A percentile compares a stretch with the other conserved stretches of the same genome.
phyloP scores from a whole-genome alignment of 345 rosid genomes.

The Heritiera fomes region DNA sequence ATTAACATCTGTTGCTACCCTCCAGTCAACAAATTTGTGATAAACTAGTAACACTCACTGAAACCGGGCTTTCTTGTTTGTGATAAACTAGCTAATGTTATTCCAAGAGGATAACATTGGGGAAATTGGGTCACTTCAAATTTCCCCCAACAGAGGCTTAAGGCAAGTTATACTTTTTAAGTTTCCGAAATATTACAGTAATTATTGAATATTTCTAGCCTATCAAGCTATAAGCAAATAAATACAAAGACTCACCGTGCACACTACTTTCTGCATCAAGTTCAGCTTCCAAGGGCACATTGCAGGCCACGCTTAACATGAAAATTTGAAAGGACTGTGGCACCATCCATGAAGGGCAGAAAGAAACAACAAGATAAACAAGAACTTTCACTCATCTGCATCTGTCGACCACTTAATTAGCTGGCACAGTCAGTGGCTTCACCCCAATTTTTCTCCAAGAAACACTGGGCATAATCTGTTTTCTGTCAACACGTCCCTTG shows the following conservation, averaged over 20 bases:
- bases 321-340: neutral
- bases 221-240: neutral
- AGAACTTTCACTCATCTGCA: neutral
- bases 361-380: neutral
- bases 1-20: neutral
- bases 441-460: constrained; percentile 91
- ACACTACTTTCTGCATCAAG: neutral
- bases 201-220: neutral
- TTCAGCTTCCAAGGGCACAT: neutral
- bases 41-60: neutral
- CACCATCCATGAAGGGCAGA: constrained; percentile 8
- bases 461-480: constrained; percentile 93
- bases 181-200: neutral
- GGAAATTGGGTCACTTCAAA: neutral
- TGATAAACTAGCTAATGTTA: too few species aligned
- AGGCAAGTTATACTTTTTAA: neutral
- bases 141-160: neutral
- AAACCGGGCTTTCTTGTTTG: neutral
- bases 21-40: neutral
- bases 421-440: constrained; percentile 70
- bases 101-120: neutral
- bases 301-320: neutral
- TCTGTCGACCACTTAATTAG: constrained; percentile 28
- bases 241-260: neutral
- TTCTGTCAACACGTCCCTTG: constrained; percentile 80